Base-by-base conservation (phyloP, 192 early-diverging fungal species). In the Diversispora epigaea region DNA sequence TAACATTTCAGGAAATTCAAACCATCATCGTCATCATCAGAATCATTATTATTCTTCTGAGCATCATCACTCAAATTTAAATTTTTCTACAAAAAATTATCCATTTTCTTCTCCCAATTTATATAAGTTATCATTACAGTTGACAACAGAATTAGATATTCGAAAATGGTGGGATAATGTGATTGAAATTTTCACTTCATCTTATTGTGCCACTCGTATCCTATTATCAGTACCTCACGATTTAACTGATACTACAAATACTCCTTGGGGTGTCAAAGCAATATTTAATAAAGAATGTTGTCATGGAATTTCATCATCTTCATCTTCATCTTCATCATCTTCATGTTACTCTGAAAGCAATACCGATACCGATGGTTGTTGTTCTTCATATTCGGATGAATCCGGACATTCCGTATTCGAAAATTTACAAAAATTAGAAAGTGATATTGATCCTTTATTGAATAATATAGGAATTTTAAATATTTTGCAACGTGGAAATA, bases 351-450 rank as follows among this genome's bases (percentile, higher is more conserved):
- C 10, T 73, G 74, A 49, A 60, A 77, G 19, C 9, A 14, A 56
- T 52, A 73, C 44, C 41, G 55, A 47, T 77, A 47, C 44, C 41
- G 55, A 47, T 77, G 40, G 68, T 77, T 79, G 74, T 63, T 76
- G 58, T 66, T 75, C 61, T 49, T 70, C 40, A 40, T 41, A 2
- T 68, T 65, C 25, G 49, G 62, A 4, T 57, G 68, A 70, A 25
- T 63, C 21, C 45, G 47, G 57, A 55, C 68, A 47, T 49, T 64
- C 22, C 44, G 77, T 70, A 73, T 86, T 86, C 73, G 80, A 84
- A 49, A 79, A 80, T 12, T 71, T 88, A 11, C 80, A 85, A 43
- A 79, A 82, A 11, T 78, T 88, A 22, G 86, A 88, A 45, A 77
- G 81, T 66, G 84, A 86, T 21, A 75, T 77, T 2, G 84, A 85